Percentiles rank a stretch among this genome's conserved stretches.
phyloP scores from a whole-genome alignment of 352 stramenopile species.

The Blastocystis sp. region DNA sequence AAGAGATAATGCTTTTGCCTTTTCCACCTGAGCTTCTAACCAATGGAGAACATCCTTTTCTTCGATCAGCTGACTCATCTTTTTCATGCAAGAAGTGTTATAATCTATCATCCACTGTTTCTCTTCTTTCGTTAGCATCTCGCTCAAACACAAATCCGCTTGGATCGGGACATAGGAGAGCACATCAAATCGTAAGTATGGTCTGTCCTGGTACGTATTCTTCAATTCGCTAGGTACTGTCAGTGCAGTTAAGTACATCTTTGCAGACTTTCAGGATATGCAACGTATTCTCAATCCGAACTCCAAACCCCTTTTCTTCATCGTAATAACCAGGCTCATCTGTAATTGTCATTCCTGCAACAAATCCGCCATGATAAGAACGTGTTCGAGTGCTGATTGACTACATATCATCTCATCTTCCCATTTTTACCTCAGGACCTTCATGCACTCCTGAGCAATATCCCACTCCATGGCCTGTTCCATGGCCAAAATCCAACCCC shows the following conservation, averaged over 20 bases:
- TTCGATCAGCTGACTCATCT: conserved; percentile 80
- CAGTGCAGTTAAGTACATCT: conserved; percentile 63
- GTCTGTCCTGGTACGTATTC: conserved; percentile 70
- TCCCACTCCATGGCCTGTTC: conserved; percentile 92
- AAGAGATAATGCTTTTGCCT: not conserved
- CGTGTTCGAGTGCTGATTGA: not conserved
- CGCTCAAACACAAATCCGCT: conserved; percentile 87
- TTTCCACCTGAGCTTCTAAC: conserved; percentile 67
- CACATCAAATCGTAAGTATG: conserved; percentile 88
- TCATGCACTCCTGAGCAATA: conserved; percentile 94
- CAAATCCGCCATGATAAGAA: conserved; percentile 65
- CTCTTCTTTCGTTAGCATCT: conserved; percentile 81
- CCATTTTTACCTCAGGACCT: conserved; percentile 68
- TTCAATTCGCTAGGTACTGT: conserved; percentile 55
- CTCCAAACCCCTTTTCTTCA: conserved; percentile 73
- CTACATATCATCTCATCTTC: not conserved
- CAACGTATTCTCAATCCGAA: conserved; percentile 97
- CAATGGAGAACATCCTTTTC: conserved; percentile 69
- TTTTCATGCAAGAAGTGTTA: conserved; percentile 71
- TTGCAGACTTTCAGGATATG: conserved; percentile 80
- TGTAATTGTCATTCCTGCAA: conserved; percentile 90
- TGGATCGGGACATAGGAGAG: conserved; percentile 97
- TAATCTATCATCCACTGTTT: conserved; percentile 88
- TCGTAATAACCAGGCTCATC: conserved; percentile 98
- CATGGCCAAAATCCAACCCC: conserved; percentile 94